A percentile compares a stretch with the other conserved stretches of the same genome.
Evolutionary conservation across 225 moss, liverwort and hornwort species (phyloP).

Genomic region (Rhytidiadelphus loreus): DNA sequence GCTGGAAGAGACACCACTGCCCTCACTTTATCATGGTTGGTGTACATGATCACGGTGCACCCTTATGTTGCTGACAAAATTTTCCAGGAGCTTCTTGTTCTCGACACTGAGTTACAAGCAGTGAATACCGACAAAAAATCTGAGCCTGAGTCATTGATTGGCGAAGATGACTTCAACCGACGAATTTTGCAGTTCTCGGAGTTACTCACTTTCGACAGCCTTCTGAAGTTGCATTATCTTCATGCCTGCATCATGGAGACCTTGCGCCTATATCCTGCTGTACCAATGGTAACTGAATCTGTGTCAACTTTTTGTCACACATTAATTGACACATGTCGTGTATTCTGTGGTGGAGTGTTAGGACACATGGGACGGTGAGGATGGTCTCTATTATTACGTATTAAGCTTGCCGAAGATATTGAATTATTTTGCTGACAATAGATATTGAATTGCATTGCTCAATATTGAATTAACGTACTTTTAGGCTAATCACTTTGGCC

Average conservation of each 20-base stretch:
- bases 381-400: neutral
- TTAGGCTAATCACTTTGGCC: neutral
- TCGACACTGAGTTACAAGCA: neutral
- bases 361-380: neutral
- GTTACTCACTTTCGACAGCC: slow-evolving; percentile 17
- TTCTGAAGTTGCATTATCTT: slow-evolving; percentile 30
- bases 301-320: neutral
- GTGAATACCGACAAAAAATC: neutral
- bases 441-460: too few species aligned
- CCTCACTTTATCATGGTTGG: slow-evolving; percentile 52
- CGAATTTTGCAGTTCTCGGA: slow-evolving; percentile 13
- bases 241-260: slow-evolving; percentile 50
- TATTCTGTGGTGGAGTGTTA: neutral
- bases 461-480: neutral
- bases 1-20: slow-evolving; percentile 60
- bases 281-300: slow-evolving; percentile 21
- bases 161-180: neutral
- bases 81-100: slow-evolving; percentile 29
- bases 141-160: neutral
- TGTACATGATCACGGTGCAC: slow-evolving; percentile 26
- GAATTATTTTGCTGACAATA: neutral
- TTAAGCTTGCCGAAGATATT: neutral
- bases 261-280: slow-evolving; percentile 50
- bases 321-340: neutral
- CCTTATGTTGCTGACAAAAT: slow-evolving; percentile 14